A percentile compares a stretch with the other conserved stretches of the same genome.
phyloP scores from a whole-genome alignment of 1,284 basidiomycete species.

The Pseudozyma sp. region DNA sequence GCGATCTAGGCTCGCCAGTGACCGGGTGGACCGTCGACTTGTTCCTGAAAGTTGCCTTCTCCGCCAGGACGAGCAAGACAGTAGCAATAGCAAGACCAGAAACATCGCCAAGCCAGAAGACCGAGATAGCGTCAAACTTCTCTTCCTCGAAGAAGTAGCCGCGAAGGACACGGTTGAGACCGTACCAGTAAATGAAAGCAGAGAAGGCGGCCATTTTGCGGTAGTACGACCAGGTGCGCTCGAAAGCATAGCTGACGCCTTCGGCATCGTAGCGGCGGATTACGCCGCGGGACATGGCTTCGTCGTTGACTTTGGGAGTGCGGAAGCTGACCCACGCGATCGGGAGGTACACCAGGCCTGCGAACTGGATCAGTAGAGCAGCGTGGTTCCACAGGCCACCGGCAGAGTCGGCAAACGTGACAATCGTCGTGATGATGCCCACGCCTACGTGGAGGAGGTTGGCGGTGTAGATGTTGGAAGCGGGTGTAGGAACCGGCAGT shows the following conservation, averaged over 20 bases:
- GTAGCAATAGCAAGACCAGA: slow-evolving; percentile 18
- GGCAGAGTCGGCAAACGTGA: slow-evolving; percentile 14
- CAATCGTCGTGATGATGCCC: slow-evolving; percentile 14
- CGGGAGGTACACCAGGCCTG: slow-evolving; percentile 27
- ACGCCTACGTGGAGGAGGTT: slow-evolving; percentile 34
- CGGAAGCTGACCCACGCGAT: slow-evolving; percentile 42
- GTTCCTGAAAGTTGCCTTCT: slow-evolving; percentile 42
- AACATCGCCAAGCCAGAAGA: slow-evolving; percentile 48
- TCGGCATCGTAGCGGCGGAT: slow-evolving; percentile 47
- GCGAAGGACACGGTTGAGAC: slow-evolving; percentile 43
- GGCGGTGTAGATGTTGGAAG: slow-evolving; percentile 42
- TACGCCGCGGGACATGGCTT: slow-evolving; percentile 29
- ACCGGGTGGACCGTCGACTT: slow-evolving; percentile 35
- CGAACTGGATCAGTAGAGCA: slow-evolving; percentile 35
- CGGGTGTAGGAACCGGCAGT: slow-evolving; percentile 40
- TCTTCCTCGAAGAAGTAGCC: slow-evolving; percentile 18
- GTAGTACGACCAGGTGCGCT: slow-evolving; percentile 57
- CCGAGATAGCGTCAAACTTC: slow-evolving; percentile 33
- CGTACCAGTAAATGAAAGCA: slow-evolving; percentile 52
- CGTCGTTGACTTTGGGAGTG: slow-evolving; percentile 44
- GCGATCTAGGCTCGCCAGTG: slow-evolving; percentile 28
- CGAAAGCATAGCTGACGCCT: slow-evolving; percentile 51
- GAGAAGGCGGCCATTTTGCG: slow-evolving; percentile 48
- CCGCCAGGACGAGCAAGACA: slow-evolving; percentile 29
- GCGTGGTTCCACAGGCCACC: slow-evolving; percentile 34